Conservation (phyloP, 2,329 filamentous ascomycete genomes). For the Colletotrichum sp. region DNA sequence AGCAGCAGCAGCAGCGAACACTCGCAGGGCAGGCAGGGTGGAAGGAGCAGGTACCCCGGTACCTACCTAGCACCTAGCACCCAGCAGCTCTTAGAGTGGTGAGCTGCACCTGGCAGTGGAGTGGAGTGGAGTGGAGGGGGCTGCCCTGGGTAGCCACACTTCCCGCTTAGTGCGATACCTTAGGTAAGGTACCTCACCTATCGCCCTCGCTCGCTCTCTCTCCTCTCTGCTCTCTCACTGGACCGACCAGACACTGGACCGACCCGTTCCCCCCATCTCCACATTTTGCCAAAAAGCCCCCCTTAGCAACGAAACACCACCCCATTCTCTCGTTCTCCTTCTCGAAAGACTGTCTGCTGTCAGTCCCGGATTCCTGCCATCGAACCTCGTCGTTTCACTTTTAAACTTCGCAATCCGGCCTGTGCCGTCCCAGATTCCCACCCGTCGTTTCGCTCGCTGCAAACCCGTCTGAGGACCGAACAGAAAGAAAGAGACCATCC, state of each 20-base stretch:
- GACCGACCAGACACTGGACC: background rate
- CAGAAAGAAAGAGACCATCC: background rate
- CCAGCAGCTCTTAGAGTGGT: background rate
- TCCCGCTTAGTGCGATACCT: background rate
- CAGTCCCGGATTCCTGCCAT: conserved; percentile 22
- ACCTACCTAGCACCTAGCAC: background rate
- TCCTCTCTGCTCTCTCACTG: background rate
- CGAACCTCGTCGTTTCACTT: conserved; percentile 22
- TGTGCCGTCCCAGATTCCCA: conserved; percentile 21
- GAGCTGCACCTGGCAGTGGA: background rate
- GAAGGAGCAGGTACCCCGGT: background rate
- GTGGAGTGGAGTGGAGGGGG: background rate
- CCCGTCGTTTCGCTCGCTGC: conserved; percentile 17
- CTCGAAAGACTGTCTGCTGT: conserved; percentile 22
- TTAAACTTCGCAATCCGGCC: conserved; percentile 22
- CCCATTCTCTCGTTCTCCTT: conserved; percentile 21
- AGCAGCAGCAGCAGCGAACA: background rate
- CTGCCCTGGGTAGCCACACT: background rate
- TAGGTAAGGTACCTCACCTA: background rate
- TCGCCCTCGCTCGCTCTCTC: conserved; percentile 15
- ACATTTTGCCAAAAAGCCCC: conserved; percentile 21
- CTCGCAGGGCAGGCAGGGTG: background rate
- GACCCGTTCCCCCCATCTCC: conserved; percentile 20
- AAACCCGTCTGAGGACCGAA: background rate
- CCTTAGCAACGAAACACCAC: conserved; percentile 23